A percentile compares a stretch with the other conserved stretches of the same genome.
These are phyloP conservation scores for Trapa bicornis DNA, from an alignment of 345 rosid species.

Conservation along the genomic window DNA sequence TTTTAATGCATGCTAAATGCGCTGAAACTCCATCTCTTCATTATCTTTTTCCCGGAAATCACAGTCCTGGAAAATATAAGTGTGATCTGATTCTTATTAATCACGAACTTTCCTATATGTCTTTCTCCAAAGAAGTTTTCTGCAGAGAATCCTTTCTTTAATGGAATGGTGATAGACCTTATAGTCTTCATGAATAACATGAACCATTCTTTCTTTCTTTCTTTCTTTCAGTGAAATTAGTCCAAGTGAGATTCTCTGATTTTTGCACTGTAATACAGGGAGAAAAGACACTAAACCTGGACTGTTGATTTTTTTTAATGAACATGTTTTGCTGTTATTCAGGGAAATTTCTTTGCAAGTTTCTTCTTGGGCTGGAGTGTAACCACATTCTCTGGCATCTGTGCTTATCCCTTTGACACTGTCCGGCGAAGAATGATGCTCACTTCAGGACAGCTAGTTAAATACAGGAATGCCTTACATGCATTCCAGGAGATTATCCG, in stretches of 20 bases:
- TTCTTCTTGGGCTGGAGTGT: constrained; percentile 91
- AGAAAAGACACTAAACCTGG: not conserved
- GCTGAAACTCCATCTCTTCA: too few relatives aligned
- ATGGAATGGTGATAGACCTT: too few relatives aligned
- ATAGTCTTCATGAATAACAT: not conserved
- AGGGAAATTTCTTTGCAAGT: constrained; percentile 86
- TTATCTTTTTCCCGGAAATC: not conserved
- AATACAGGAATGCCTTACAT: constrained; percentile 47
- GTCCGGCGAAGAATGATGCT: constrained; percentile 91
- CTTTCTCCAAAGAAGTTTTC: not conserved
- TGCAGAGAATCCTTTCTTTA: not conserved
- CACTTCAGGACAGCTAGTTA: constrained; percentile 68
- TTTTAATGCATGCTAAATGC: too few relatives aligned
- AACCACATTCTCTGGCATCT: constrained; percentile 68
- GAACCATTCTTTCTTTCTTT: not conserved
- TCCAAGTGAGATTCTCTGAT: too few relatives aligned
- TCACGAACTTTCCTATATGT: not conserved
- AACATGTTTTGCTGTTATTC: constrained; percentile 11
- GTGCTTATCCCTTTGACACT: constrained; percentile 90
- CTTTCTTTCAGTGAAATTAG: not conserved
- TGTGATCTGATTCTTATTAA: not conserved
- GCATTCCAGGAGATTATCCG: constrained; percentile 56
- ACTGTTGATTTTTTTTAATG: not conserved
- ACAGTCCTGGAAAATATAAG: not conserved
- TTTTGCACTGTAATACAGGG: too few relatives aligned